Conservation (phyloP, 352 stramenopile genomes). For the Thalassiosira mediterranea region DNA sequence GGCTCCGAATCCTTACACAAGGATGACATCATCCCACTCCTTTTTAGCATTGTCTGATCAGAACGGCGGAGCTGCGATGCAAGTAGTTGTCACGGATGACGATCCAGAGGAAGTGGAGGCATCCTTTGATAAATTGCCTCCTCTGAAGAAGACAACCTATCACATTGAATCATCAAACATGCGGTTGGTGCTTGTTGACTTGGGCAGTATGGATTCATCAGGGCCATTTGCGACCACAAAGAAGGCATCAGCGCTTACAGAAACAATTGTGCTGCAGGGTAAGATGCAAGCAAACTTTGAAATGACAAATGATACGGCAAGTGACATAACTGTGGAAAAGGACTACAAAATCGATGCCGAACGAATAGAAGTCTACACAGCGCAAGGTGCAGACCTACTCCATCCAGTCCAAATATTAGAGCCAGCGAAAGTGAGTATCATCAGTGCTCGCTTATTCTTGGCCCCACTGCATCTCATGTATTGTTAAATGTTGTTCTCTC, state of each 20-base stretch:
- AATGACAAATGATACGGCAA: conserved; percentile 48
- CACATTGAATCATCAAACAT: conserved; percentile 64
- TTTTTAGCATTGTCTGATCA: conserved; percentile 17
- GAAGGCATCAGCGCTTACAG: conserved; percentile 52
- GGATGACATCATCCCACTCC: conserved; percentile 4
- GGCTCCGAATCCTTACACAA: background rate
- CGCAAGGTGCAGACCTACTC: conserved; percentile 67
- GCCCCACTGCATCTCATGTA: background rate
- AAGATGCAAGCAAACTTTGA: conserved; percentile 69
- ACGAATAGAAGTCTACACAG: conserved; percentile 81
- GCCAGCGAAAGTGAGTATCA: conserved; percentile 43
- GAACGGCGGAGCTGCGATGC: conserved; percentile 19
- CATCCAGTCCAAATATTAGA: conserved; percentile 82
- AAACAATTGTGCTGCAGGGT: conserved; percentile 80
- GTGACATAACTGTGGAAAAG: conserved; percentile 48
- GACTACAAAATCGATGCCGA: conserved; percentile 77
- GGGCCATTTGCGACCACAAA: conserved; percentile 44
- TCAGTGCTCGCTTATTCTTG: conserved; percentile 18
- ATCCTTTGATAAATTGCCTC: conserved; percentile 23
- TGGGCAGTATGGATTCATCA: conserved; percentile 56
- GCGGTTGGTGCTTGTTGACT: conserved; percentile 60
- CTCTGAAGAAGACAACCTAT: conserved; percentile 60
- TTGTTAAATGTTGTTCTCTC: conserved; percentile 1
- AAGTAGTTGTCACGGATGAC: conserved; percentile 49
- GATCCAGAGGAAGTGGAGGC: conserved; percentile 47